Percentiles rank a stretch among this genome's conserved stretches.
Evolutionary conservation across 2,329 filamentous ascomycete species (phyloP).

Genomic region (Colletotrichum lupini): DNA sequence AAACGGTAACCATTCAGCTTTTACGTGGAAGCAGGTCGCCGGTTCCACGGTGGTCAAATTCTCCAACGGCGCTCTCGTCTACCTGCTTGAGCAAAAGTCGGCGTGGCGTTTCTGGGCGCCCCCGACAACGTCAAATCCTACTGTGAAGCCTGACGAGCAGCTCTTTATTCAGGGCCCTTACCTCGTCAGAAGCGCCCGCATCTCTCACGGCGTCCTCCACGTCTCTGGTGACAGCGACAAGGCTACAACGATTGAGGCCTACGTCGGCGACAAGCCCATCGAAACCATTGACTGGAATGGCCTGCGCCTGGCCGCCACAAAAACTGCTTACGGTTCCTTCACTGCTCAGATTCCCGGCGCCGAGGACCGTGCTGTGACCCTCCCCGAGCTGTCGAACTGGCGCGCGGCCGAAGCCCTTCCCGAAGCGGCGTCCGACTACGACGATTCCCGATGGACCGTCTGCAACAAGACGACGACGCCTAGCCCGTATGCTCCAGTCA

Average conservation of each 20-base stretch:
- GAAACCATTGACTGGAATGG: slow-evolving; percentile 72
- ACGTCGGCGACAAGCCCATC: slow-evolving; percentile 50
- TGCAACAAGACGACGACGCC: slow-evolving; percentile 69
- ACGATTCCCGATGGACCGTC: slow-evolving; percentile 74
- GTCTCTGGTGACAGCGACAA: slow-evolving; percentile 79
- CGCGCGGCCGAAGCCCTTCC: slow-evolving; percentile 77
- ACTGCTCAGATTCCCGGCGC: slow-evolving; percentile 59
- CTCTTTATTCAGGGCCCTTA: slow-evolving; percentile 74
- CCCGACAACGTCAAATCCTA: slow-evolving; percentile 49
- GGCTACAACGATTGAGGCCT: slow-evolving; percentile 71
- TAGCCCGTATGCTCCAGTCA: slow-evolving; percentile 67
- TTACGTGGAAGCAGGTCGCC: slow-evolving; percentile 60
- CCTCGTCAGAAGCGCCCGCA: slow-evolving; percentile 69
- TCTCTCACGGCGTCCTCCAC: slow-evolving; percentile 65
- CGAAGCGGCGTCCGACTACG: slow-evolving; percentile 71
- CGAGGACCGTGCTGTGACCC: slow-evolving; percentile 51
- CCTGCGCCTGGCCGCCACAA: slow-evolving; percentile 48
- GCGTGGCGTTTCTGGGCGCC: slow-evolving; percentile 78
- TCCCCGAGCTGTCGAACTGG: slow-evolving; percentile 74
- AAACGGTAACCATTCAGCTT: slow-evolving; percentile 38
- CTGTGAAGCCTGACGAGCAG: slow-evolving; percentile 54
- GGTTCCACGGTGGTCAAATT: slow-evolving; percentile 63
- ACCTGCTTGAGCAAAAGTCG: slow-evolving; percentile 71
- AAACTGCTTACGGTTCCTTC: slow-evolving; percentile 57
- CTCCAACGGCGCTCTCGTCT: slow-evolving; percentile 60